A percentile compares a stretch with the other conserved stretches of the same genome.
Conservation (phyloP, 306 rosid species). For the Gynostemma pentaphyllum region DNA sequence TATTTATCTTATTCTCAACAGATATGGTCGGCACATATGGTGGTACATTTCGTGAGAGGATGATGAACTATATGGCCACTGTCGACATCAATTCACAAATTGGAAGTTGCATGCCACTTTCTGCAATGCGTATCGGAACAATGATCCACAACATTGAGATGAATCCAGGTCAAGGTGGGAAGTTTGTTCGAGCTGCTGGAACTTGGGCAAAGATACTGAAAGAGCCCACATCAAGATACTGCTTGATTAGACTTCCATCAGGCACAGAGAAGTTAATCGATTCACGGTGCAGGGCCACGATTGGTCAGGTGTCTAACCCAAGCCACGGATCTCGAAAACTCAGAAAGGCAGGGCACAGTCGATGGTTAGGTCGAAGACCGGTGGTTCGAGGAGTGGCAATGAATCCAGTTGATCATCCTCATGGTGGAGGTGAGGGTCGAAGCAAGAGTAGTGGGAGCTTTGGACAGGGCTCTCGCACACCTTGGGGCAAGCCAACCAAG, state of each 20-base stretch:
- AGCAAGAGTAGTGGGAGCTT: slow-evolving; percentile 54
- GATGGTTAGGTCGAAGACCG: slow-evolving; percentile 67
- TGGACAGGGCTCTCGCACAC: slow-evolving; percentile 45
- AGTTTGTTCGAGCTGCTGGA: slow-evolving; percentile 71
- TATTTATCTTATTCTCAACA: slow-evolving; percentile 7
- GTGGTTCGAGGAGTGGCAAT: slow-evolving; percentile 75
- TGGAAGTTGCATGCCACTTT: slow-evolving; percentile 74
- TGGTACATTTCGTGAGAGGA: slow-evolving; percentile 24
- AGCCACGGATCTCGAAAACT: slow-evolving; percentile 53
- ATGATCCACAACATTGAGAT: slow-evolving; percentile 77
- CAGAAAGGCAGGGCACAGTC: slow-evolving; percentile 66
- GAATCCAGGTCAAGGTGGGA: slow-evolving; percentile 76
- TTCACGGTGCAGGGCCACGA: slow-evolving; percentile 55
- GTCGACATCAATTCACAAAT: slow-evolving; percentile 58
- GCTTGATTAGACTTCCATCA: slow-evolving; percentile 55
- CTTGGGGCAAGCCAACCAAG: slow-evolving; percentile 74
- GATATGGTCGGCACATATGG: slow-evolving; percentile 13
- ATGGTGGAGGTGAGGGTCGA: slow-evolving; percentile 78
- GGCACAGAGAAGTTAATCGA: slow-evolving; percentile 57
- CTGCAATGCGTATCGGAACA: slow-evolving; percentile 69
- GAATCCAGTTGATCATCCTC: too few relatives aligned
- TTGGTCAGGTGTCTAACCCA: slow-evolving; percentile 65
- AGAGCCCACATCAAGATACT: slow-evolving; percentile 41
- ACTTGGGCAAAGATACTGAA: slow-evolving; percentile 70
- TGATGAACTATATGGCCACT: slow-evolving; percentile 37